phyloP scores from a whole-genome alignment of 2,329 filamentous ascomycete species.

The Ophiosphaerella narmari region DNA sequence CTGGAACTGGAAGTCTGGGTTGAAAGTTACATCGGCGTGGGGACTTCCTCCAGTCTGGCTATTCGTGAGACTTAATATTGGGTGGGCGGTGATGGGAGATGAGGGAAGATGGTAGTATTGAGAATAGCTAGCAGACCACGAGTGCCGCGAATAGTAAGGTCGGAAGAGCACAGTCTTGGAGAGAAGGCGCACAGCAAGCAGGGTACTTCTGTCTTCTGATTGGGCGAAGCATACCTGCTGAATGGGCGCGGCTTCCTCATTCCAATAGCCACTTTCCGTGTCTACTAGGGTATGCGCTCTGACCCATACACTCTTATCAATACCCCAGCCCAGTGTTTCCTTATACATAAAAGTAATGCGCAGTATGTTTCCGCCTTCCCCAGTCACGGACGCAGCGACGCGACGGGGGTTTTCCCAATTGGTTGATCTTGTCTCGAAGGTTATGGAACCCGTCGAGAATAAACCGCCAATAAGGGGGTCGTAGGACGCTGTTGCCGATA shows the following conservation, averaged over 20 bases:
- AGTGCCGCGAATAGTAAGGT: constrained; percentile 24
- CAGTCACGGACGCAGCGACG: constrained; percentile 48
- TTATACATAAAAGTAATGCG: constrained; percentile 58
- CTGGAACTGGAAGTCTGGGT: constrained; percentile 64
- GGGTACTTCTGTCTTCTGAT: constrained; percentile 46
- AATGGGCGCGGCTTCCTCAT: constrained; percentile 57
- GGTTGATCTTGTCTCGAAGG: constrained; percentile 48
- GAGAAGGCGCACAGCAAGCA: constrained; percentile 58
- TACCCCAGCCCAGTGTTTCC: constrained; percentile 61
- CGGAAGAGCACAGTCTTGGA: constrained; percentile 55
- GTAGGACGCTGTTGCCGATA: constrained; percentile 36
- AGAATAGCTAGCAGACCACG: constrained; percentile 17
- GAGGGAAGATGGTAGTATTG: constrained; percentile 35
- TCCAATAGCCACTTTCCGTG: constrained; percentile 61
- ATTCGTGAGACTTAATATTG: constrained; percentile 58
- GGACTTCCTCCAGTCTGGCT: constrained; percentile 58
- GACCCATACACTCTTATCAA: constrained; percentile 53
- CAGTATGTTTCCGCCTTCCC: constrained; percentile 63
- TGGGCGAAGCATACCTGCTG: constrained; percentile 60
- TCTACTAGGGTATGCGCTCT: constrained; percentile 50
- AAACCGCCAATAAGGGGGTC: constrained; percentile 51
- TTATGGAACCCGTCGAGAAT: constrained; percentile 62
- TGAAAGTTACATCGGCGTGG: constrained; percentile 69
- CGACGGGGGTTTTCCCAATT: constrained; percentile 32
- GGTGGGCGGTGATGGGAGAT: constrained; percentile 62